A percentile compares a stretch with the other conserved stretches of the same genome.
phyloP scores from a whole-genome alignment of 2,329 filamentous ascomycete species.

The Myriosclerotinia duriaeana region DNA sequence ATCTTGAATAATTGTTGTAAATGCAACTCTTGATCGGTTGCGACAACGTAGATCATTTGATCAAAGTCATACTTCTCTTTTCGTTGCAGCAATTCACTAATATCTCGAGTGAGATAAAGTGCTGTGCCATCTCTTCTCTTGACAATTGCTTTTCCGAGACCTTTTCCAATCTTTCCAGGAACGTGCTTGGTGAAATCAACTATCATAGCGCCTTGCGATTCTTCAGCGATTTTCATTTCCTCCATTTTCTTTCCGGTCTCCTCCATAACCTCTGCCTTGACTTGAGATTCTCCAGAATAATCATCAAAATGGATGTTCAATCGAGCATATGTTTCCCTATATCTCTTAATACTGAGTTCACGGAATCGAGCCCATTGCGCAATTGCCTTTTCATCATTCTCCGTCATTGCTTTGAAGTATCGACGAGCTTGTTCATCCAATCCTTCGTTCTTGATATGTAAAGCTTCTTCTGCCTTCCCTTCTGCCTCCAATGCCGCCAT shows the following conservation, averaged over 20 bases:
- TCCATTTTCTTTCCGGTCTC: constrained; percentile 60
- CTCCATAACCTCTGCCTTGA: constrained; percentile 65
- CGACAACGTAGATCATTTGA: constrained; percentile 79
- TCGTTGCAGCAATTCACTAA: constrained; percentile 70
- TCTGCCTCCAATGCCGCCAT: constrained; percentile 50
- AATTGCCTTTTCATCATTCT: constrained; percentile 60
- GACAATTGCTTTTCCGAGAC: constrained; percentile 68
- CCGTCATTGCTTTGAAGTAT: constrained; percentile 72
- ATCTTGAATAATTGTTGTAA: constrained; percentile 76
- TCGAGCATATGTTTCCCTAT: constrained; percentile 66
- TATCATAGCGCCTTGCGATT: constrained; percentile 70
- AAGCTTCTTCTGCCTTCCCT: constrained; percentile 49
- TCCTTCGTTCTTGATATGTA: constrained; percentile 53
- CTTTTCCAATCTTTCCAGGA: constrained; percentile 65
- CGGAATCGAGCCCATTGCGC: constrained; percentile 65
- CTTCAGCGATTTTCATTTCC: constrained; percentile 64
- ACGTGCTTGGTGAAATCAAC: constrained; percentile 71
- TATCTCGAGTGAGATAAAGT: constrained; percentile 75
- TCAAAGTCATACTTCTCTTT: constrained; percentile 66
- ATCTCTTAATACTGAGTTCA: constrained; percentile 65
- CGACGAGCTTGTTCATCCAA: constrained; percentile 73
- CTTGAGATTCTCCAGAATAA: constrained; percentile 72
- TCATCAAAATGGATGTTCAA: constrained; percentile 71
- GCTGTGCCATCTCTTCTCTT: constrained; percentile 74
- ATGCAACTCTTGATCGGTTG: constrained; percentile 70